These are phyloP conservation scores for Coemansia biformis DNA, from an alignment of 192 early-diverging fungal species.

Conservation along the genomic window DNA sequence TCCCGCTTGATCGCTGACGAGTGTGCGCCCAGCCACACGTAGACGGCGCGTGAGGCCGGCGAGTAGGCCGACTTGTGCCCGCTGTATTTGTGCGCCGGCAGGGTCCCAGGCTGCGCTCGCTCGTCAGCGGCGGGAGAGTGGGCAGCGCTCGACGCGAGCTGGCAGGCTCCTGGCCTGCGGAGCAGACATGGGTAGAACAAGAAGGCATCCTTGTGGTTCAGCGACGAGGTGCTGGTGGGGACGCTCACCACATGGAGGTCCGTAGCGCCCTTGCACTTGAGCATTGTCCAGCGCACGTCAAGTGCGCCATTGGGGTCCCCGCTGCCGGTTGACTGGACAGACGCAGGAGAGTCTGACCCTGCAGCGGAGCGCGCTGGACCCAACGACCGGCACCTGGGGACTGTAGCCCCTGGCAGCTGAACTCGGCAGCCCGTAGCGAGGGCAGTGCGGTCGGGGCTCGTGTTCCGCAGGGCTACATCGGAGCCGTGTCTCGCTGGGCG, in stretches of 20 bases:
- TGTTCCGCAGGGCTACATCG: too few species aligned
- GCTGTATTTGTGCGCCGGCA: constrained; percentile 31
- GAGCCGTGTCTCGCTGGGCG: too few species aligned
- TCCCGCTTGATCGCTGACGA: constrained; percentile 45
- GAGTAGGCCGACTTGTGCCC: constrained; percentile 34
- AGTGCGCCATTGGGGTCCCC: constrained; percentile 1
- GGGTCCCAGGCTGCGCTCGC: constrained; percentile 5
- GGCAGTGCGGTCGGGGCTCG: too few species aligned
- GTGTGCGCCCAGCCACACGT: constrained; percentile 42
- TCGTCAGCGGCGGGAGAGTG: not conserved
- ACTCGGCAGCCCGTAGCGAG: too few species aligned
- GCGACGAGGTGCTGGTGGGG: constrained; percentile 20
- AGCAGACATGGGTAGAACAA: constrained; percentile 41
- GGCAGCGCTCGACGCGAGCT: not conserved
- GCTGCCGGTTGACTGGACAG: too few species aligned
- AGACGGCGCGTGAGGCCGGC: constrained; percentile 31
- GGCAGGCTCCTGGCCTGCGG: constrained; percentile 6
- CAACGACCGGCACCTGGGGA: too few species aligned
- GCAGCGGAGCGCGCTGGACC: too few species aligned
- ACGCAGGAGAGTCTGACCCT: too few species aligned
- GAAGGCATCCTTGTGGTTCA: constrained; percentile 48
- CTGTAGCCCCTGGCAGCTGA: too few species aligned
- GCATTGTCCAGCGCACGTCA: constrained; percentile 36
- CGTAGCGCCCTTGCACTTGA: constrained; percentile 43
- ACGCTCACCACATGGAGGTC: constrained; percentile 46